phyloP scores from a whole-genome alignment of 2,329 filamentous ascomycete species.

The Cercospora nicotianae region DNA sequence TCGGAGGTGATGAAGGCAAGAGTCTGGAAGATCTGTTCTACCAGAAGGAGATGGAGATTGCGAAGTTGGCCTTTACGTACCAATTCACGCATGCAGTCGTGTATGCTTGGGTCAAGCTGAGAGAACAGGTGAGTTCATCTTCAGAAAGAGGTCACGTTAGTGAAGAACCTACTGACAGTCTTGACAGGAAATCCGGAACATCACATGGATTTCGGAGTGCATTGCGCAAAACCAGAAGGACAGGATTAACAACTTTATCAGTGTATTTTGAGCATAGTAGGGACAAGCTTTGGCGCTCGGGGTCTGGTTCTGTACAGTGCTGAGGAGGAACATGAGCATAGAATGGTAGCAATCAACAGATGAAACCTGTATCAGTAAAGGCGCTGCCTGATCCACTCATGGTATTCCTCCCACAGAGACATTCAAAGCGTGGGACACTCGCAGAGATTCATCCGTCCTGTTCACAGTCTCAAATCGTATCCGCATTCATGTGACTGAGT shows the following conservation, averaged over 20 bases:
- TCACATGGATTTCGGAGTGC: constrained; percentile 99
- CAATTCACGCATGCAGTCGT: constrained; percentile 95
- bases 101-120: constrained; percentile 95
- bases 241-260: constrained; percentile 97
- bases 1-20: constrained; percentile 74
- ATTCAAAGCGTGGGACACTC: neutral
- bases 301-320: neutral
- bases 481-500: neutral
- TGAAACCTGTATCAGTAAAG: neutral
- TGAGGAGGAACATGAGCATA: neutral
- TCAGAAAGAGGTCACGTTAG: constrained; percentile 30
- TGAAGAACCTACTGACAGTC: constrained; percentile 30
- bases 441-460: neutral
- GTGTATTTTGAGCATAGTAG: constrained; percentile 68
- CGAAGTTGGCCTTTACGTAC: constrained; percentile 89
- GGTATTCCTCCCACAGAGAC: neutral
- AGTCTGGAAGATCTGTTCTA: constrained; percentile 98
- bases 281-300: neutral
- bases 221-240: constrained; percentile 99
- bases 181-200: constrained; percentile 91
- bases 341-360: neutral
- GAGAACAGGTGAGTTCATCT: constrained; percentile 77
- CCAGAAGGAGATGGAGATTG: constrained; percentile 98
- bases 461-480: neutral
- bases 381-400: neutral